These are phyloP conservation scores for Pythium dissotocum DNA, from an alignment of 352 stramenopile species.

Conservation along the genomic window DNA sequence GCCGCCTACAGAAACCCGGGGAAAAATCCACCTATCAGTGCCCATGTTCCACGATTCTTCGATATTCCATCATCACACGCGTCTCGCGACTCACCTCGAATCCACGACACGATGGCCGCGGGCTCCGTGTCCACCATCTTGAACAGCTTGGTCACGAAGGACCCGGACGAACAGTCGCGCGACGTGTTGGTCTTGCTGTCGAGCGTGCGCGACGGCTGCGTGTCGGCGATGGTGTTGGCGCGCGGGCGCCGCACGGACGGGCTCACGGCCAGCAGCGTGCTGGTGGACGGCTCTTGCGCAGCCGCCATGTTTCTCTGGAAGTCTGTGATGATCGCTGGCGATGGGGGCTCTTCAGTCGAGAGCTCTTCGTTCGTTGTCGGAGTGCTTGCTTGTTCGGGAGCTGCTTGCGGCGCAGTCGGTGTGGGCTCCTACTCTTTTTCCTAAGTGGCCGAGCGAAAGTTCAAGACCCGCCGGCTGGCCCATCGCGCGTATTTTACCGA, in stretches of 20 bases:
- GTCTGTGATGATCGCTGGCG: neutral
- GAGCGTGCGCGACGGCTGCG: conserved; percentile 22
- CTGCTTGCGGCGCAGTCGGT: neutral
- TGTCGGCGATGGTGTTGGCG: conserved; percentile 27
- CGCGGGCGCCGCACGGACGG: conserved; percentile 19
- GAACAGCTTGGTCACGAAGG: conserved; percentile 86
- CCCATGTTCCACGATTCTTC: neutral
- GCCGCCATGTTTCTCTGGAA: neutral
- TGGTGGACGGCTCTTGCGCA: neutral
- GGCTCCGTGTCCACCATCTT: conserved; percentile 85
- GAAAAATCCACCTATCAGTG: neutral
- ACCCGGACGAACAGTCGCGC: conserved; percentile 47
- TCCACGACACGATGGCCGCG: conserved; percentile 82
- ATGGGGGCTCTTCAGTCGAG: neutral
- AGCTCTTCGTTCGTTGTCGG: neutral
- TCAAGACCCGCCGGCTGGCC: conserved; percentile 27
- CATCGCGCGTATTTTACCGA: conserved; percentile 10
- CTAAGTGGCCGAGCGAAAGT: conserved; percentile 52
- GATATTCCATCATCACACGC: neutral
- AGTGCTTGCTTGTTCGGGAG: too few species aligned
- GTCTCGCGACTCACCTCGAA: conserved; percentile 28
- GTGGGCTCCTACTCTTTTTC: conserved; percentile 43
- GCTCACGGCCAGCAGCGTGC: conserved; percentile 6
- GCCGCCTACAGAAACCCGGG: conserved; percentile 45
- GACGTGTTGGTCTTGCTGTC: conserved; percentile 21